Base-by-base conservation (phyloP, 208 protist genomes). In the Leishmania lainsoni region DNA sequence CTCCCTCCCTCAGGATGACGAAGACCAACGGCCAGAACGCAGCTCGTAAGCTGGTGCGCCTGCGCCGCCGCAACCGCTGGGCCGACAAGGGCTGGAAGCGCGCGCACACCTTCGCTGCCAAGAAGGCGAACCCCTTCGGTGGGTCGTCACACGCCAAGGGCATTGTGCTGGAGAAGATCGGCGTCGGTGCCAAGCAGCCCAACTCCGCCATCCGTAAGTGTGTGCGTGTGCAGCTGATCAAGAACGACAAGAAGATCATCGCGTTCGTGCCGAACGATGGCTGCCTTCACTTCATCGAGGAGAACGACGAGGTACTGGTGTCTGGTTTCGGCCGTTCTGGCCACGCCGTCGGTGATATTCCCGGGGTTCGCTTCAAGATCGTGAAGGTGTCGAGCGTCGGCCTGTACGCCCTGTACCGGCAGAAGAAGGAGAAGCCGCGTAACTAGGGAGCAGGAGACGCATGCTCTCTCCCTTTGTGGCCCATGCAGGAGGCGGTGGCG, bases 131-230 rank as follows among this genome's bases (percentile, higher is more conserved):
- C 89, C 99, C 99, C 65, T 99, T 99, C 90, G 95, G 93, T 81
- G 99, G 99, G 78, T 97, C 99, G 61, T 99, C 99, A 39, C 98
- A 99, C 94, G 99, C 98, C 73, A 99, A 99, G 92, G 99, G 99
- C 70, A 99, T 99, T 79, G 99, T 99, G 54, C 86, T 99, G 78
- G 99, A 99, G 95, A 99, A 99, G 96, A 97, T 99, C 83, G 99
- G 99, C 89, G 98, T 99, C 90, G 99, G 99, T 89, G 97, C 99
- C 73, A 99, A 99, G 93, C 99, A 99, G 98, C 99, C 99, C 86
- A 99, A 99, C 98, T 99, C 99, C 86, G 99, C 99, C 78, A 99
- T 99, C 89, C 99, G 99, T 97, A 99, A 99, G 95, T 99, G 99
- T 92, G 99, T 99, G 69, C 98, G 99, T 93, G 99, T 99, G 78